Evolutionary conservation across 2,329 filamentous ascomycete species (phyloP).

Genomic region (Zymoseptoria tritici): DNA sequence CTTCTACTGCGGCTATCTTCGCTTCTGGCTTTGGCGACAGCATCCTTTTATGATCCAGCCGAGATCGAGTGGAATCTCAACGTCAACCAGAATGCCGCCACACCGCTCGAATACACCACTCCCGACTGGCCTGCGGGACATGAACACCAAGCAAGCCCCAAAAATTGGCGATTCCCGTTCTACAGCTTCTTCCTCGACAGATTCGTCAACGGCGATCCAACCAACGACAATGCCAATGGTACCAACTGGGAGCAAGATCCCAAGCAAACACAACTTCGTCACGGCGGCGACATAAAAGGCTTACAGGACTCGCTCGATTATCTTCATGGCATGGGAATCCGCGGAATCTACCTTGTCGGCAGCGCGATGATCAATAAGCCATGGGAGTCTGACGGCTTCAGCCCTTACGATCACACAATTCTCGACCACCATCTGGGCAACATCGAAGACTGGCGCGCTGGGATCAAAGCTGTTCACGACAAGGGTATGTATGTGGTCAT

Average conservation of each 20-base stretch:
- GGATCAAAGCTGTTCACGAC: slow-evolving; percentile 53
- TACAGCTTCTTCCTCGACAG: slow-evolving; percentile 59
- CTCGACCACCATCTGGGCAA: slow-evolving; percentile 57
- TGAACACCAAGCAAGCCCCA: slow-evolving; percentile 48
- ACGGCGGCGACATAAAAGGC: slow-evolving; percentile 54
- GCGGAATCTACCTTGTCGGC: slow-evolving; percentile 57
- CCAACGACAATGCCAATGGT: slow-evolving; percentile 56
- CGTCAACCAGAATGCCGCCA: slow-evolving; percentile 48
- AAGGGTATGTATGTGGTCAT: slow-evolving; percentile 59
- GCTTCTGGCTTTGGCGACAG: slow-evolving; percentile 16
- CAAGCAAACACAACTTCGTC: slow-evolving; percentile 54
- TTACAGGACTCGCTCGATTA: slow-evolving; percentile 56
- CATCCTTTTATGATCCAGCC: slow-evolving; percentile 41
- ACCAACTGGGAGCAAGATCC: slow-evolving; percentile 55
- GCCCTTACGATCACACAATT: slow-evolving; percentile 51
- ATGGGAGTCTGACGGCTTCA: slow-evolving; percentile 56
- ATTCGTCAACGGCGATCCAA: slow-evolving; percentile 58
- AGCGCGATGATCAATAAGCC: slow-evolving; percentile 57
- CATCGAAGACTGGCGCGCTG: slow-evolving; percentile 50
- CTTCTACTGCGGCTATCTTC: slow-evolving; percentile 18
- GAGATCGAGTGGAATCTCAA: slow-evolving; percentile 54
- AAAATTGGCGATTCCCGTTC: slow-evolving; percentile 59
- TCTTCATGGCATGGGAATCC: slow-evolving; percentile 55
- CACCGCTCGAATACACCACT: slow-evolving; percentile 51
- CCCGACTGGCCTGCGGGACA: slow-evolving; percentile 34